phyloP scores from a whole-genome alignment of 2,329 filamentous ascomycete species.

The Leptographium procerum region DNA sequence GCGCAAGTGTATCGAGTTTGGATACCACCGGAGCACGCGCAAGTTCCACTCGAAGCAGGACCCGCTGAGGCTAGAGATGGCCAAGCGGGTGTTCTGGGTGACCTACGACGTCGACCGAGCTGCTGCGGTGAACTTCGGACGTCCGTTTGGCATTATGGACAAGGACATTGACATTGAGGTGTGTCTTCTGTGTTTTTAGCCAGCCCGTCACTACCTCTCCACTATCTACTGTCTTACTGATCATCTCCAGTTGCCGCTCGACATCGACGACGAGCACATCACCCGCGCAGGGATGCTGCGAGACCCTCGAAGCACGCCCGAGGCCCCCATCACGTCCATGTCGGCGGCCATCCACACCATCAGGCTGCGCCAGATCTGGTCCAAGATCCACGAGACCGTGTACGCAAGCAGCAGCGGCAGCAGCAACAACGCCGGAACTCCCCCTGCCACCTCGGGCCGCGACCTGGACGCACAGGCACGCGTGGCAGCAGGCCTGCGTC shows the following conservation, averaged over 20 bases:
- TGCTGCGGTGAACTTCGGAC: constrained; percentile 15
- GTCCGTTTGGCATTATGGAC: constrained; percentile 17
- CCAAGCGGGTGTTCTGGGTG: constrained; percentile 18
- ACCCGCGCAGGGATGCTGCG: constrained; percentile 12
- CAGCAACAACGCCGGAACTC: not conserved
- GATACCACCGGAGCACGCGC: constrained; percentile 17
- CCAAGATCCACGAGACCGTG: constrained; percentile 16
- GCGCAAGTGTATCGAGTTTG: constrained; percentile 22
- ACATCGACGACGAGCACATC: constrained; percentile 20
- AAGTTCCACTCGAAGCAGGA: not conserved
- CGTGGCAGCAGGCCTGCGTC: constrained; percentile 6
- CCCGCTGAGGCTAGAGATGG: constrained; percentile 14
- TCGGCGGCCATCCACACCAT: constrained; percentile 20
- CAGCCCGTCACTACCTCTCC: not conserved
- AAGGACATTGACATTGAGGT: constrained; percentile 19
- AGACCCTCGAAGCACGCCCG: constrained; percentile 9
- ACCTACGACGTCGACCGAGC: constrained; percentile 17
- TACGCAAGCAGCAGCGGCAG: constrained; percentile 8
- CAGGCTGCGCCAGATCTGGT: constrained; percentile 19
- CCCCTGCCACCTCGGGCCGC: not conserved
- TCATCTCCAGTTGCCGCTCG: constrained; percentile 14
- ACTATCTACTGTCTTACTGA: not conserved
- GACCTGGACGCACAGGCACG: constrained; percentile 4
- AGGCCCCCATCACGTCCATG: constrained; percentile 16
- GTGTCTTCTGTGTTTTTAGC: not conserved